Base-by-base conservation (phyloP, 139 green algal species). In the Zygnema circumcarinatum region DNA sequence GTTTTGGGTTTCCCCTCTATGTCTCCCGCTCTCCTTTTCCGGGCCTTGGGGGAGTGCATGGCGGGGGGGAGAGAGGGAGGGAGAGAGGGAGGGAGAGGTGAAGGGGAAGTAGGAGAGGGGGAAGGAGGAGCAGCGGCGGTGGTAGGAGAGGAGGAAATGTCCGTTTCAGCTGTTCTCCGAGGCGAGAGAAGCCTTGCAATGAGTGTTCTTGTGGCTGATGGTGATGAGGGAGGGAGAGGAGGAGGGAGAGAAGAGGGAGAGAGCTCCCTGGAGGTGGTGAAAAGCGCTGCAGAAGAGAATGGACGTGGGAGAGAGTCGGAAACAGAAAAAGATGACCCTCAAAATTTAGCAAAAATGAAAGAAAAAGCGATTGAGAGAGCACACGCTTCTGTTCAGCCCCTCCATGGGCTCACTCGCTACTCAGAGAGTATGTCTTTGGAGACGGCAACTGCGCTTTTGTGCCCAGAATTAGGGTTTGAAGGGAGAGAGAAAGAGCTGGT, bases 21-120 rank as follows among this genome's bases (percentile, higher is more conserved):
- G 21, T 90, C 85, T 20, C 78, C 85, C 31, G 25, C 62, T 16
- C 80, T 83, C 25, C 79, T 90, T 21, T 90, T 90, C 62, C 39
- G 36, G 3, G 40, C 31, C 22, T 53, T 90, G 21, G 84, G 56
- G 39, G 38, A 75, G 39, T 33, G 0, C 20, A 29, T 54, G 35
- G 76, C 22, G 67, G 76, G 67, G 39, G 29, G 39, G 22, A 62
- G 76, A 36, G 76, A 67, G 22, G 76, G 39, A 32, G 39, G 39
- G 39, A 29, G 20, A 36, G 22, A 35, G 20, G 39, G 25, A 74
- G 36, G 76, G 35, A 36, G 21, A 36, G 36, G 20, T 36, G 74
- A 38, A 81, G 47, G 74, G 33, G n/a, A 31, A 69, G 74, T 73
- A 53, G 33, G 35, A 69, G 74, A 53, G 74, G 74, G 47, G 33